Percentiles rank a stretch among this genome's conserved stretches.
These are phyloP conservation scores for Alternaria ventricosa DNA, from an alignment of 2,329 filamentous ascomycete species.

Conservation along the genomic window DNA sequence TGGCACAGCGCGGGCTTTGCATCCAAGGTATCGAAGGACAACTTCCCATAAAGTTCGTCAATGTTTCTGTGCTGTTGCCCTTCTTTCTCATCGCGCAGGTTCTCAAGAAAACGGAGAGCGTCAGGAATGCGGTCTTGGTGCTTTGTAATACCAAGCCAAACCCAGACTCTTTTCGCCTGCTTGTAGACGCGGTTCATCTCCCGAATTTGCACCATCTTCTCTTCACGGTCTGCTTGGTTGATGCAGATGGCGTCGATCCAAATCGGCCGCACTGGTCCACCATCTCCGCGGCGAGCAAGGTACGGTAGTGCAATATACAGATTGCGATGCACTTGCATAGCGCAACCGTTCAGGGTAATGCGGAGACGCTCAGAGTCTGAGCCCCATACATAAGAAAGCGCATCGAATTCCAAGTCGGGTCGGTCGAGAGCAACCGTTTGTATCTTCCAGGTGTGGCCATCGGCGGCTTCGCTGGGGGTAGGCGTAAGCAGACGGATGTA, in stretches of 20 bases:
- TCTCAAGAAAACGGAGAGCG: not conserved
- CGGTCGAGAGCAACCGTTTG: not conserved
- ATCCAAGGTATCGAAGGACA: not conserved
- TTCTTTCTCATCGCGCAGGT: not conserved
- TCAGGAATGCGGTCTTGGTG: not conserved
- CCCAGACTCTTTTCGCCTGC: not conserved
- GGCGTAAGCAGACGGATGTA: not conserved
- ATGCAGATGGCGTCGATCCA: not conserved
- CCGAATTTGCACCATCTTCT: not conserved
- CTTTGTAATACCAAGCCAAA: not conserved
- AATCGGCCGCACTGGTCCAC: accelerated
- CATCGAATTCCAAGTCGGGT: not conserved
- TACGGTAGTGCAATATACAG: not conserved
- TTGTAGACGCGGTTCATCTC: not conserved
- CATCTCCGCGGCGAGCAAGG: not conserved
- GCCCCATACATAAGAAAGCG: not conserved
- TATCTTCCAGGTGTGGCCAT: accelerated
- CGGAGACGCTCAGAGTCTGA: not conserved
- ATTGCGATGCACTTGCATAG: not conserved
- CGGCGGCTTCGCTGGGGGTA: accelerated
- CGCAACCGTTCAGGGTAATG: not conserved
- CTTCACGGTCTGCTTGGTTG: not conserved
- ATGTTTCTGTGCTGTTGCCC: not conserved
- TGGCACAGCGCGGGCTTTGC: not conserved
- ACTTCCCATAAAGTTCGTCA: not conserved